A percentile compares a stretch with the other conserved stretches of the same genome.
These are phyloP conservation scores for Suhomyces terraborum DNA, from an alignment of 1,139 yeast genomes.

Conservation along the genomic window DNA sequence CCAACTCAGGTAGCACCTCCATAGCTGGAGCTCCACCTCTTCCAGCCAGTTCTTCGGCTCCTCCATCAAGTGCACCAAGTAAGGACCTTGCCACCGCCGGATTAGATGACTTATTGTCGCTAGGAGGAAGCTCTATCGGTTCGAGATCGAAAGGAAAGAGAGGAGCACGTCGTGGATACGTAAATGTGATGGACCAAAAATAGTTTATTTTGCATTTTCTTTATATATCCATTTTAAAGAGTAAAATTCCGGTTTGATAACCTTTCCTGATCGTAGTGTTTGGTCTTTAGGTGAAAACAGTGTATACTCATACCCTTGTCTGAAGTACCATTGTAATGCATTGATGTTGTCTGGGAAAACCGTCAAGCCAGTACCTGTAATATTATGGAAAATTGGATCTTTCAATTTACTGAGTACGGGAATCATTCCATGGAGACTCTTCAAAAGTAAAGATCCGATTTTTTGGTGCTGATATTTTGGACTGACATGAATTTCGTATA, in stretches of 20 bases:
- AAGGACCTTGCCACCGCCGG: constrained; percentile 49
- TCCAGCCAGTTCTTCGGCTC: constrained; percentile 8
- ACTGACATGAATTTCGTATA: constrained; percentile 56
- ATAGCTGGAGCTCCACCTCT: constrained; percentile 1
- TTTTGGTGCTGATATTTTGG: constrained; percentile 30
- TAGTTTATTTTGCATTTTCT: constrained; percentile 8
- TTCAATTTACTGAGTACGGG: constrained; percentile 15
- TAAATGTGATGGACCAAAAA: constrained; percentile 65
- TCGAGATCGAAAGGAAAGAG: constrained; percentile 58
- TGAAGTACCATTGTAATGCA: constrained; percentile 48
- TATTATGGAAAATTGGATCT: constrained; percentile 10
- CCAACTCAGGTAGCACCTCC: constrained; percentile 6
- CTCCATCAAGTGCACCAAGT: constrained; percentile 17
- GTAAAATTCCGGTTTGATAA: constrained; percentile 46
- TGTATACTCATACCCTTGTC: constrained; percentile 40
- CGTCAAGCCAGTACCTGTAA: constrained; percentile 45
- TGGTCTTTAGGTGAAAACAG: constrained; percentile 48
- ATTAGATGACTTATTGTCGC: constrained; percentile 67
- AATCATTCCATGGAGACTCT: constrained; percentile 30
- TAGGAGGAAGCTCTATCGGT: constrained; percentile 43
- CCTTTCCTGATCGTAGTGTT: constrained; percentile 39
- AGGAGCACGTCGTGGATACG: constrained; percentile 74
- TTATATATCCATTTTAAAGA: constrained; percentile 20
- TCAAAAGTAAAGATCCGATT: constrained; percentile 39
- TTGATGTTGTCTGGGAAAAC: constrained; percentile 50